Evolutionary conservation across 306 rosid species (phyloP).

Genomic region (Canavalia gladiata): DNA sequence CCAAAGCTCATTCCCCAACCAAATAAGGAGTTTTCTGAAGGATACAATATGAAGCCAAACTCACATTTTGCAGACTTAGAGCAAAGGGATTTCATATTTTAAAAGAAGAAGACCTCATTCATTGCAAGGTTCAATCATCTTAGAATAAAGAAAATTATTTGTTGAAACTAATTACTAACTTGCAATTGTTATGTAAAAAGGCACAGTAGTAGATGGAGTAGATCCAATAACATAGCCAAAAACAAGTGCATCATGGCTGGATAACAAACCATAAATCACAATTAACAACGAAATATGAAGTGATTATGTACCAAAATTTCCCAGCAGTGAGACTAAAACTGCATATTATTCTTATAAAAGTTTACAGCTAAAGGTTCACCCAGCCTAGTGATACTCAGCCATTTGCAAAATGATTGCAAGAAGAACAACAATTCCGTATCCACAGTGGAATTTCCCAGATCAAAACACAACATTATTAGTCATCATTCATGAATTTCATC

Average conservation of each 20-base stretch:
- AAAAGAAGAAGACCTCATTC: background rate
- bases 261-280: background rate
- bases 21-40: constrained; percentile 64
- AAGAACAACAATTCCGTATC: background rate
- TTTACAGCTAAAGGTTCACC: background rate
- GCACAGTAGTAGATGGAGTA: constrained; percentile 2
- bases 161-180: background rate
- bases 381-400: background rate
- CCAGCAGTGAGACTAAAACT: background rate
- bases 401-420: background rate
- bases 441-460: background rate
- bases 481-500: background rate
- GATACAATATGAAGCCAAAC: constrained; percentile 18
- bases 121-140: background rate
- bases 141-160: background rate
- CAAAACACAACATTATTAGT: background rate
- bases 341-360: background rate
- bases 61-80: constrained; percentile 16
- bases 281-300: background rate
- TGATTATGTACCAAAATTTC: background rate
- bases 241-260: background rate
- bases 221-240: constrained; percentile 1
- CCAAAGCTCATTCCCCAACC: constrained; percentile 75
- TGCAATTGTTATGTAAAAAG: background rate
- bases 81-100: background rate